phyloP scores from a whole-genome alignment of 352 stramenopile species.

The Globisporangium emineosum region DNA sequence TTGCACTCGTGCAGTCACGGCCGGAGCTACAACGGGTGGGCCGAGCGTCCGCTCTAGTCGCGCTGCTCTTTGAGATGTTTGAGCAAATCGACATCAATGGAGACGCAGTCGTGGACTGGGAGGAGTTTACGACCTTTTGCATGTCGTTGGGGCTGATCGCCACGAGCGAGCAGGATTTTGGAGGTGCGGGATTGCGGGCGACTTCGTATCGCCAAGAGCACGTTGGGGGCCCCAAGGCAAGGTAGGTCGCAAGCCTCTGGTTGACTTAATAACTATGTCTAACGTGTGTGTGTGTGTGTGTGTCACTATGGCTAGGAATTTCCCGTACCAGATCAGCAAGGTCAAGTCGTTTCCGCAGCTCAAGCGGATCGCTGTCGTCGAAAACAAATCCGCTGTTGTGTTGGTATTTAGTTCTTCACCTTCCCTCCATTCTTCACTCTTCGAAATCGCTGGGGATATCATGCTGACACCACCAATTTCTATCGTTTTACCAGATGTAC shows the following conservation, averaged over 20 bases:
- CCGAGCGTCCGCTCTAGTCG: slow-evolving; percentile 35
- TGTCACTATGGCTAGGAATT: slow-evolving; percentile 28
- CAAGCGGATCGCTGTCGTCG: slow-evolving; percentile 56
- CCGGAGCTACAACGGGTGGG: slow-evolving; percentile 33
- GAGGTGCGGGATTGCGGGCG: background rate
- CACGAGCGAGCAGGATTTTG: slow-evolving; percentile 28
- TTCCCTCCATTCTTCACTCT: background rate
- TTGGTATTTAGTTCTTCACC: slow-evolving; percentile 27
- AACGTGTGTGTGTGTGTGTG: background rate
- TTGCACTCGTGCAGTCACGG: slow-evolving; percentile 39
- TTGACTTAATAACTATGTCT: too few relatives aligned
- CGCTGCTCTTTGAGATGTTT: slow-evolving; percentile 69
- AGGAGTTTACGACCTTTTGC: slow-evolving; percentile 85
- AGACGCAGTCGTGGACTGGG: slow-evolving; percentile 71
- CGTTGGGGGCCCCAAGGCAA: slow-evolving; percentile 8
- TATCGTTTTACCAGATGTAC: slow-evolving; percentile 42
- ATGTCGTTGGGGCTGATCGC: slow-evolving; percentile 60
- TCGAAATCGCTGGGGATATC: too few relatives aligned
- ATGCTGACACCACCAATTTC: background rate
- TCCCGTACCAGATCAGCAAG: slow-evolving; percentile 63
- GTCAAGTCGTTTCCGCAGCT: slow-evolving; percentile 43
- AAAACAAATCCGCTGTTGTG: slow-evolving; percentile 54
- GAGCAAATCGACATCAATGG: slow-evolving; percentile 86
- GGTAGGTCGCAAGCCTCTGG: background rate
- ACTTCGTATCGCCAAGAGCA: slow-evolving; percentile 22